A percentile compares a stretch with the other conserved stretches of the same genome.
These are phyloP conservation scores for Geranium incanum DNA, from an alignment of 441 rosid species.

Conservation along the genomic window DNA sequence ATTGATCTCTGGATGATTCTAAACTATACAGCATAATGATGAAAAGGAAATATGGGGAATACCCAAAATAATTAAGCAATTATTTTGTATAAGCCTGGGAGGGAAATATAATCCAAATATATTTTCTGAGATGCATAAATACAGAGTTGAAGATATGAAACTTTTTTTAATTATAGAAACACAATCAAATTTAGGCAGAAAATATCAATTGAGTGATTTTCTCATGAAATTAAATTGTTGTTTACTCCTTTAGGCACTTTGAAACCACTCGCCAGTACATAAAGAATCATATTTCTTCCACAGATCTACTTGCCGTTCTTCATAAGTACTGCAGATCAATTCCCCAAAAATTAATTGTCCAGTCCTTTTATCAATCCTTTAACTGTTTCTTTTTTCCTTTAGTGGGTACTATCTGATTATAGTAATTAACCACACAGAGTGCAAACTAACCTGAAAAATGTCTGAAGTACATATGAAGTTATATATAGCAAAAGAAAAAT, in stretches of 20 bases:
- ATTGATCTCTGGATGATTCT: too few species aligned
- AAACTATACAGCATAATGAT: too few species aligned
- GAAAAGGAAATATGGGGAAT: too few species aligned
- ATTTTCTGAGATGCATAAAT: too few species aligned
- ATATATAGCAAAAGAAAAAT: slow-evolving; percentile 2
- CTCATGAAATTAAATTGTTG: slow-evolving; percentile 10
- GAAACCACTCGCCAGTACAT: slow-evolving; percentile 48
- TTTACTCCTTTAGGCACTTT: slow-evolving; percentile 58
- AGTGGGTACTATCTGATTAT: not conserved
- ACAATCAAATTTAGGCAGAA: not conserved
- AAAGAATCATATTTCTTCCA: slow-evolving; percentile 47
- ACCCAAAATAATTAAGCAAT: too few species aligned
- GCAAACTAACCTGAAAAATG: not conserved
- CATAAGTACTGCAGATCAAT: slow-evolving; percentile 45
- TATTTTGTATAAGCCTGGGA: too few species aligned
- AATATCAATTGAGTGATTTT: not conserved
- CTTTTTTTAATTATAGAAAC: not conserved
- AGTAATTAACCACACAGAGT: not conserved
- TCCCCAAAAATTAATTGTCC: slow-evolving; percentile 4
- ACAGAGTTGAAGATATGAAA: too few species aligned
- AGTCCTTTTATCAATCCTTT: not conserved
- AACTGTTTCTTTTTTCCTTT: not conserved
- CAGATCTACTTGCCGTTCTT: slow-evolving; percentile 48
- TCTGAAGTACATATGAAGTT: not conserved
- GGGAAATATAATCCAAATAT: too few species aligned